phyloP scores from a whole-genome alignment of 2,329 filamentous ascomycete genomes.

The Fusarium clavum region DNA sequence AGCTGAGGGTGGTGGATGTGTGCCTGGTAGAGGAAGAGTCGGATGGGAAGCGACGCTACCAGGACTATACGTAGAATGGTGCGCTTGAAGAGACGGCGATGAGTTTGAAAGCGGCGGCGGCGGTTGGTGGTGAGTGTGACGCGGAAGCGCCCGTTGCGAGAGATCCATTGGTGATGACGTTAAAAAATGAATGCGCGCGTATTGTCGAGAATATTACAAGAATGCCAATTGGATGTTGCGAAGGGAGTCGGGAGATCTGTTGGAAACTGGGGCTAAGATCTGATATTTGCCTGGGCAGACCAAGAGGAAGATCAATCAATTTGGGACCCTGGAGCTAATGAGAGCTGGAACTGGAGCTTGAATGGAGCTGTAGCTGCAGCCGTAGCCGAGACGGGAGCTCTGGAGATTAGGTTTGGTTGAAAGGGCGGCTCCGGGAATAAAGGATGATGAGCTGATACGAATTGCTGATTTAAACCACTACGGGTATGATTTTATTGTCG shows the following conservation, averaged over 20 bases:
- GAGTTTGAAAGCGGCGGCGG: constrained; percentile 33
- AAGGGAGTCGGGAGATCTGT: constrained; percentile 18
- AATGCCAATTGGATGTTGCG: constrained; percentile 21
- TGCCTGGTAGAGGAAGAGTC: constrained; percentile 33
- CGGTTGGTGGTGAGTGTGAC: constrained; percentile 39
- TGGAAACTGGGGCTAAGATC: constrained; percentile 32
- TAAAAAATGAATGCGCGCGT: constrained; percentile 19
- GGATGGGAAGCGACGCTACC: constrained; percentile 22
- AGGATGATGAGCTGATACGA: constrained; percentile 24
- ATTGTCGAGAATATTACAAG: constrained; percentile 20
- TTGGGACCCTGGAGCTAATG: constrained; percentile 1
- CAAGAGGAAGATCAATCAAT: constrained; percentile 17
- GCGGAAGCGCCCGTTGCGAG: constrained; percentile 45
- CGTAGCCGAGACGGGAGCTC: constrained; percentile 13
- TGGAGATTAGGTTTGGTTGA: constrained; percentile 19
- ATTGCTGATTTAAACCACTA: constrained; percentile 13
- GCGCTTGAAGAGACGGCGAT: constrained; percentile 33
- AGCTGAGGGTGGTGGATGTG: constrained; percentile 35
- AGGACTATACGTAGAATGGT: constrained; percentile 39
- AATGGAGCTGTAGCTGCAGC: constrained; percentile 31
- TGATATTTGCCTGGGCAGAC: constrained; percentile 21
- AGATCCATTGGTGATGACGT: constrained; percentile 43
- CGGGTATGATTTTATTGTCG: constrained; percentile 25
- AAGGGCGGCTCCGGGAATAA: constrained; percentile 35
- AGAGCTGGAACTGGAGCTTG: constrained; percentile 22